phyloP scores from a whole-genome alignment of 1,139 yeast species.

The Hansenula sp. region DNA sequence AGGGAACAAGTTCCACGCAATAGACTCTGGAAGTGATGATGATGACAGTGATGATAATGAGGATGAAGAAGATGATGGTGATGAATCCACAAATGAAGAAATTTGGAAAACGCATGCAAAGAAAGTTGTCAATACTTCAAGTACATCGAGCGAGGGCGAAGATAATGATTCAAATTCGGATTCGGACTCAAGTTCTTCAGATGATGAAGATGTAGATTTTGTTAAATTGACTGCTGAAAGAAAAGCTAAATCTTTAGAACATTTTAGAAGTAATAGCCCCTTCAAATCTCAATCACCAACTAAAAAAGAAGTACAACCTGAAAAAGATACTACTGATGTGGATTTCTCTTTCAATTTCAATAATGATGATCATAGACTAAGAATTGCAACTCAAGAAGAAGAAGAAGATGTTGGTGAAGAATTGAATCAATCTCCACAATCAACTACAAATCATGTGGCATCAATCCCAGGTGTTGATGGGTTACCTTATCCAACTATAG shows the following conservation, averaged over 20 bases:
- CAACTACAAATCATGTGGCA: slow-evolving; percentile 3
- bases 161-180: slow-evolving; percentile 44
- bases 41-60: slow-evolving; percentile 21
- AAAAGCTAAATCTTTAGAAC: slow-evolving; percentile 51
- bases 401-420: slow-evolving; percentile 76
- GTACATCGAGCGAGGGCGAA: slow-evolving; percentile 32
- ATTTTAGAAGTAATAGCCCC: slow-evolving; percentile 34
- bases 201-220: slow-evolving; percentile 69
- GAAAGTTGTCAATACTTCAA: slow-evolving; percentile 24
- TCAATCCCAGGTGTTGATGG: slow-evolving; percentile 12
- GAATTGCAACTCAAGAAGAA: slow-evolving; percentile 23
- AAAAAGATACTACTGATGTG: slow-evolving; percentile 28
- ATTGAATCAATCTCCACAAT: slow-evolving; percentile 23
- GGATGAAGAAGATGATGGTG: slow-evolving; percentile 24
- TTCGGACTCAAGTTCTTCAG: slow-evolving; percentile 45
- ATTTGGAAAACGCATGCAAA: slow-evolving; percentile 24
- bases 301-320: background rate
- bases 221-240: slow-evolving; percentile 66
- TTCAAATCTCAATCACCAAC: slow-evolving; percentile 15
- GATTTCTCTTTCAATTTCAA: slow-evolving; percentile 58
- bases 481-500: slow-evolving; percentile 19
- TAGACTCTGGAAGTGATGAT: slow-evolving; percentile 23
- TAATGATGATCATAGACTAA: slow-evolving; percentile 31
- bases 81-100: slow-evolving; percentile 25
- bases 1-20: slow-evolving; percentile 21